A percentile compares a stretch with the other conserved stretches of the same genome.
Evolutionary conservation across 805 yeast species (phyloP).

Genomic region (Yarrowia keelungensis): DNA sequence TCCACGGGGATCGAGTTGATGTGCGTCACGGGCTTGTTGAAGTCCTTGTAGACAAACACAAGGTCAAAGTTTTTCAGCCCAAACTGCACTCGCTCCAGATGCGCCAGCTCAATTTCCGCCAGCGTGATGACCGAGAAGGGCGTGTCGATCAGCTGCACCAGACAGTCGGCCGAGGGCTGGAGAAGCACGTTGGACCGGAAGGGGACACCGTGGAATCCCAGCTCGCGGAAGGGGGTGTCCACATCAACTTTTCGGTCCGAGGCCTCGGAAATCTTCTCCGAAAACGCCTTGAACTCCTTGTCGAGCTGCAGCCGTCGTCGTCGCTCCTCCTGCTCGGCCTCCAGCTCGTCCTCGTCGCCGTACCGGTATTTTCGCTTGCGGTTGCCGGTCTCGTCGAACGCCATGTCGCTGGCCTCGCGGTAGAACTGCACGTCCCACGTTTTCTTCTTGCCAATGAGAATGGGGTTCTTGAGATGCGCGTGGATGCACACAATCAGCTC

Average conservation of each 20-base stretch:
- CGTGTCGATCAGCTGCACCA: slow-evolving; percentile 91
- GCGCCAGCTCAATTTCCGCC: slow-evolving; percentile 92
- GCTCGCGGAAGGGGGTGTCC: slow-evolving; percentile 93
- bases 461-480: slow-evolving; percentile 88
- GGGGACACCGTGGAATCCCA: slow-evolving; percentile 98
- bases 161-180: slow-evolving; percentile 97
- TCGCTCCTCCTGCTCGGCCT: slow-evolving; percentile 98
- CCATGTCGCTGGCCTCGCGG: slow-evolving; percentile 94
- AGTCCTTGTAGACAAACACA: slow-evolving; percentile 96
- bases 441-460: slow-evolving; percentile 94
- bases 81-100: slow-evolving; percentile 95
- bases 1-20: slow-evolving; percentile 95
- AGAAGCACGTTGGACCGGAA: slow-evolving; percentile 90
- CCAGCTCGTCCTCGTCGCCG: slow-evolving; percentile 98
- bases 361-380: slow-evolving; percentile 84
- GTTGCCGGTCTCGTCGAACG: slow-evolving; percentile 96
- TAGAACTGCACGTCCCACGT: slow-evolving; percentile 95
- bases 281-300: slow-evolving; percentile 87
- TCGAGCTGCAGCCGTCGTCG: slow-evolving; percentile 88
- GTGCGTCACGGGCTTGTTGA: slow-evolving; percentile 84
- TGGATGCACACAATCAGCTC: slow-evolving; percentile 92
- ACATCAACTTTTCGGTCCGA: slow-evolving; percentile 83
- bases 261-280: slow-evolving; percentile 88
- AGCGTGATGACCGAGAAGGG: slow-evolving; percentile 92
- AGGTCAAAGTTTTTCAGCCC: slow-evolving; percentile 95